Evolutionary conservation across 2,329 filamentous ascomycete species (phyloP).

Genomic region (Xylariaceae sp.): DNA sequence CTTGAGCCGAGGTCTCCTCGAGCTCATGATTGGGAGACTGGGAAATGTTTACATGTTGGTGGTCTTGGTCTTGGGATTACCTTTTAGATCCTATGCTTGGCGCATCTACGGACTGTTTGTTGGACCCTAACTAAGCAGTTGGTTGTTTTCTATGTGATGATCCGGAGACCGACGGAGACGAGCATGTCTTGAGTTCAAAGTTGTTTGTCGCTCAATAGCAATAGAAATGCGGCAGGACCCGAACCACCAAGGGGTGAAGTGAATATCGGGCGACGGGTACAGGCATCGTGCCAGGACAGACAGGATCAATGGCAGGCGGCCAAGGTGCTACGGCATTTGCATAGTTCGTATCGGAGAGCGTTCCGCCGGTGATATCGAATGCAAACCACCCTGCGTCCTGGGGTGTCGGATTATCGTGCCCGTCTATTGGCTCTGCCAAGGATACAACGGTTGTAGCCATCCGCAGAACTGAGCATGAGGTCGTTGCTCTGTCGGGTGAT

Average conservation of each 20-base stretch:
- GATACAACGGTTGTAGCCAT: background rate
- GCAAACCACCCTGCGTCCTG: constrained; percentile 10
- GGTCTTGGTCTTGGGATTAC: too few species aligned
- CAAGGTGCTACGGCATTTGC: constrained; percentile 9
- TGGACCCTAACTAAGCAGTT: background rate
- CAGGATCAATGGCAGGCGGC: constrained; percentile 1
- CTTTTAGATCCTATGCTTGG: background rate
- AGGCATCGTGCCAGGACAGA: background rate
- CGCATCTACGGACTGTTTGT: background rate
- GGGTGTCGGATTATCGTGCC: background rate
- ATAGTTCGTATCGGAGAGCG: constrained; percentile 11
- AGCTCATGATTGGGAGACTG: too few species aligned
- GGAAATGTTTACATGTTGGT: too few species aligned
- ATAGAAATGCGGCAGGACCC: background rate
- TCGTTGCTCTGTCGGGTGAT: background rate
- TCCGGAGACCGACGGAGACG: background rate
- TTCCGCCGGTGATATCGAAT: background rate
- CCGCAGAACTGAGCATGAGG: constrained; percentile 10
- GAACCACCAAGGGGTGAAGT: background rate
- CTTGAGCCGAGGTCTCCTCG: too few species aligned
- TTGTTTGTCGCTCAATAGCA: background rate
- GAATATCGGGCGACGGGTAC: background rate
- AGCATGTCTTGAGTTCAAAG: background rate
- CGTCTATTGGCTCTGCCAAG: constrained; percentile 8
- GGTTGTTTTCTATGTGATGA: background rate